Base-by-base conservation (phyloP, 371 early-diverging fungal species). In the Mucor plumbeus region DNA sequence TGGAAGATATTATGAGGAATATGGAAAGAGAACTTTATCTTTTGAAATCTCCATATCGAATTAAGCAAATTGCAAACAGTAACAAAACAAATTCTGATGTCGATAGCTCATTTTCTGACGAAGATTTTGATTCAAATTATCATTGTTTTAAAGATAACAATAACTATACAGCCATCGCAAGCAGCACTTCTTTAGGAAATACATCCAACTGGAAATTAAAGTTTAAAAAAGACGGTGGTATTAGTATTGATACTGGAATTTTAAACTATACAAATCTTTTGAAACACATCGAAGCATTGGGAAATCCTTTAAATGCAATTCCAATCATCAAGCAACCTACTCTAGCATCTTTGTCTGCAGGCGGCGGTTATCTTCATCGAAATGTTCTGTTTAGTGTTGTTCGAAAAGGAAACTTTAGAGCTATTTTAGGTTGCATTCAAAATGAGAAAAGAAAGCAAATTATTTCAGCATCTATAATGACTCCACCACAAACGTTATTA, bases 21-120 rank as follows among this genome's bases (percentile, higher is more conserved):
- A 73, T 73, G 70, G 76, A 76, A 34, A 11, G 39, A 43, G 70
- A 73, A 56, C 4, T 76, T 14, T 43, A 59, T 19, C 39, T 35
- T 15, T 26, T 75, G 11, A 59, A 60, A 43, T 39, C 56, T 19
- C 48, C 50, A 5, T 41, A 14, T 15, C 14, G 57, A 15, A 15
- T 48, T 11, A 55, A 65, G 38, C 14, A 41, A 17, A 53, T 53
- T 13, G 26, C 19, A 44, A 40, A 41, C 21, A 21, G 7, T 35
- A 58, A 21, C 26, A 53, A 26, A 33, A 14, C 17, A 9, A 48
- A 61, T 43, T 31, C 21, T 17, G 26, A 64, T 34, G 21, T 21
- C 21, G 47, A 66, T 17, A 50, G 43, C 33, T 26, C 47, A 9
- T 36, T 14, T 5, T 57, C 65, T 13, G 65, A 59, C 41, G 61